Evolutionary conservation across 306 rosid species (phyloP).

Genomic region (Lotus japonicus): DNA sequence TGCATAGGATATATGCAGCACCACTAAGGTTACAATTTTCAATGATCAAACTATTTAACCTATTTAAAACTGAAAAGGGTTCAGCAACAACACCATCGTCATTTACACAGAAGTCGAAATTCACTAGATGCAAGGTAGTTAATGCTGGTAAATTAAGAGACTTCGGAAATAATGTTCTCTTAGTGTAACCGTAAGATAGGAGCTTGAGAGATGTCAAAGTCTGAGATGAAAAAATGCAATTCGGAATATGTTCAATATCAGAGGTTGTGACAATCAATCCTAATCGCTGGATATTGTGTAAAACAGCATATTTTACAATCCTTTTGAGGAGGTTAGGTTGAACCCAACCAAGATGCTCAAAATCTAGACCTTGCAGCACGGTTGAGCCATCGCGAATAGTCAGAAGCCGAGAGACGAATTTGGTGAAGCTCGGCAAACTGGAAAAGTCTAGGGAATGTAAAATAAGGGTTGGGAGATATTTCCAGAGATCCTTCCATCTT

Average conservation of each 20-base stretch:
- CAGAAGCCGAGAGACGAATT: conserved; percentile 4
- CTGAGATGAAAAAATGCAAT: no score
- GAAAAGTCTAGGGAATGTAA: not conserved
- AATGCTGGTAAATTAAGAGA: no score
- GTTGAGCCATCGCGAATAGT: not conserved
- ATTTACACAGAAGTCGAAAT: not conserved
- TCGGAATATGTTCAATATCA: no score
- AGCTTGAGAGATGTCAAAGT: no score
- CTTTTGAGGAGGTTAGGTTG: no score
- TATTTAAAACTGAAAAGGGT: conserved; percentile 15
- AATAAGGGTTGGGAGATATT: not conserved
- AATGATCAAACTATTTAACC: no score
- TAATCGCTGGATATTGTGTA: no score
- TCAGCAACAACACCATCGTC: not conserved
- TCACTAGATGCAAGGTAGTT: no score
- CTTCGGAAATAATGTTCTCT: no score
- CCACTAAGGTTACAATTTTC: not conserved
- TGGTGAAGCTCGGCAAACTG: not conserved
- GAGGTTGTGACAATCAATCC: no score
- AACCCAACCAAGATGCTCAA: not conserved
- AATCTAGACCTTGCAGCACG: not conserved
- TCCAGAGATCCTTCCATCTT: conserved; percentile 11
- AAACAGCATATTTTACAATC: no score
- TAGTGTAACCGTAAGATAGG: no score
- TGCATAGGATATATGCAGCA: not conserved